Conservation (phyloP, 257 asterid genomes). For the Ajuga chamaepitys region DNA sequence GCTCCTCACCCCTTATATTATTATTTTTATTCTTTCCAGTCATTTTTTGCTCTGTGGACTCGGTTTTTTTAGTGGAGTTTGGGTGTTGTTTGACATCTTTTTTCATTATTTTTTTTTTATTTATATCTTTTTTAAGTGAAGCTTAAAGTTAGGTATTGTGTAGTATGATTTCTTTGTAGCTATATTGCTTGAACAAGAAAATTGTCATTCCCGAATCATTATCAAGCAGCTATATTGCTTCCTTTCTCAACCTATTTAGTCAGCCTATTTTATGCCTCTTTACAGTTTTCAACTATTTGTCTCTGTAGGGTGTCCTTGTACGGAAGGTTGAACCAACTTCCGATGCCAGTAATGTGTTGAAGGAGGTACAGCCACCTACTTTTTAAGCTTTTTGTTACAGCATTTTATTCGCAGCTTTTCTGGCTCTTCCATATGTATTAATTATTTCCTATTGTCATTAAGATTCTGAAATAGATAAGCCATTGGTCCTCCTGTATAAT, state of each 20-base stretch:
- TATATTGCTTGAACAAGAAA: neutral
- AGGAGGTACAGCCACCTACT: constrained; percentile 43
- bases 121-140: neutral
- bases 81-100: neutral
- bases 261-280: neutral
- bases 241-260: constrained; percentile 7
- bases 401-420: neutral
- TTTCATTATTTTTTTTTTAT: neutral
- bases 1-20: too few relatives aligned
- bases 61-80: neutral
- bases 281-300: constrained; percentile 10
- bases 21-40: neutral
- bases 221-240: constrained; percentile 4
- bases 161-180: neutral
- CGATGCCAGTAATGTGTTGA: constrained; percentile 55
- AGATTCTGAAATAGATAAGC: neutral
- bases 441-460: neutral
- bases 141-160: neutral
- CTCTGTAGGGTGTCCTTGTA: constrained; percentile 71
- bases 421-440: neutral
- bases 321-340: constrained; percentile 80
- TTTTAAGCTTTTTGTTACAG: neutral
- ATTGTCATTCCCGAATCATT: neutral
- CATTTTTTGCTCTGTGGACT: neutral
- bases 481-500: neutral